These are phyloP conservation scores for Ophiostoma novo-ulmi DNA, from an alignment of 2,329 filamentous ascomycete species.

Conservation along the genomic window DNA sequence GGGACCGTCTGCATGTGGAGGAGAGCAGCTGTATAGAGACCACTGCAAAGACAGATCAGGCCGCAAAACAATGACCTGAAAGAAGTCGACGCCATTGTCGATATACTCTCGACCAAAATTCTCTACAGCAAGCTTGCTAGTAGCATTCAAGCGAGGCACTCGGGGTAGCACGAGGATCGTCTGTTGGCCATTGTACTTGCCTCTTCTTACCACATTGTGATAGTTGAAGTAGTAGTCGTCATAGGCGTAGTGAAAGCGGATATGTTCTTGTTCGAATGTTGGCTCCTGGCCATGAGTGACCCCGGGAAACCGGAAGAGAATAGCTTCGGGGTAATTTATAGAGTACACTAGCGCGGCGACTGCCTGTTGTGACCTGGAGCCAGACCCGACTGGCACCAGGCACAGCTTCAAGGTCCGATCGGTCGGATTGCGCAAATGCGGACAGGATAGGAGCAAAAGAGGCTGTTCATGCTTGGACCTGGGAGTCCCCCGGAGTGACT, in stretches of 20 bases:
- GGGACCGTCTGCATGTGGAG: neutral
- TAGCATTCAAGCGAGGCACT: neutral
- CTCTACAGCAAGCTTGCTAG: neutral
- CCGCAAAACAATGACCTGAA: constrained; percentile 7
- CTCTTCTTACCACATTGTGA: neutral
- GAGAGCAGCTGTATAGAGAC: constrained; percentile 12
- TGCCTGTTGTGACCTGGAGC: constrained; percentile 20
- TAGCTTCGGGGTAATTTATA: constrained; percentile 26
- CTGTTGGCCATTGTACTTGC: constrained; percentile 21
- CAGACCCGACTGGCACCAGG: constrained; percentile 31
- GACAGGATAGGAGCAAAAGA: constrained; percentile 39
- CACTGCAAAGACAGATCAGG: constrained; percentile 13
- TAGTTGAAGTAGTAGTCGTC: neutral
- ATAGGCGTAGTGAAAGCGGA: constrained; percentile 12
- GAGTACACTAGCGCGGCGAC: constrained; percentile 31
- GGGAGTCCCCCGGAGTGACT: neutral
- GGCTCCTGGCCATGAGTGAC: constrained; percentile 22
- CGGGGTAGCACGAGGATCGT: constrained; percentile 20
- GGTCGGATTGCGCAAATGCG: constrained; percentile 40
- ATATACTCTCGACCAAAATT: constrained; percentile 10
- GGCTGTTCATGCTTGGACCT: constrained; percentile 24
- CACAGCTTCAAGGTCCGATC: constrained; percentile 40
- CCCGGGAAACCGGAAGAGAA: constrained; percentile 31
- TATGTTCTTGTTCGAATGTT: constrained; percentile 28
- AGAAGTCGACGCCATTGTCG: neutral